Base-by-base conservation (phyloP, 139 green algal genomes). In the Chlamydomonas schloesseri region DNA sequence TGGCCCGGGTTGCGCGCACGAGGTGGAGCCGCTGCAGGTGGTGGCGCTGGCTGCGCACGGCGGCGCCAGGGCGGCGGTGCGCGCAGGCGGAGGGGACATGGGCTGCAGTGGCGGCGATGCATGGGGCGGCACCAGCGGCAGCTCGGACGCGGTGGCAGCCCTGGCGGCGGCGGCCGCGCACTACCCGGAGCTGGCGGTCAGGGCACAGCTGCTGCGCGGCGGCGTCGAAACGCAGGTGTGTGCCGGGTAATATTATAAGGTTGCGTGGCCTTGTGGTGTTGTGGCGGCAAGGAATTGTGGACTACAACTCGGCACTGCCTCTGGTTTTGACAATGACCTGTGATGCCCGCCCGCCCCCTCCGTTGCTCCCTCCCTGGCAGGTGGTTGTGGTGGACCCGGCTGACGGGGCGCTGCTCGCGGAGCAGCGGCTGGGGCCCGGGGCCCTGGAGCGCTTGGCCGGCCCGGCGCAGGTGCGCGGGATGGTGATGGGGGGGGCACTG, bases 151-250 rank as follows among this genome's bases (percentile, higher is more conserved):
- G 2, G 29, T 47, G n/a, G 15, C 6, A 0, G 53, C 53, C 50
- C 10, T 24, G 15, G 28, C 34, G 57, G 58, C 58, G 37, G 55
- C 55, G 21, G 75, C 24, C 20, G 60, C 60, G 60, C 18, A n/a
- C 42, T 80, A 67, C 24, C 34, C 37, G 14, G 57, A 71, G 57
- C 75, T 82, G 33, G 75, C 75, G 1, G 71, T 57, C 55, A 34
- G 75, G 36, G 36, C 75, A 34, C 33, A 82, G 75, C 75, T 82
- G 75, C 58, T 71, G 33, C 10, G 18, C 20, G 26, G 29, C 50
- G 5, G 29, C 29, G 47, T 18, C 31, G 8, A 17, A 6, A 80
- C 73, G 17, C 65, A 47, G 47, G 73, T 47, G 13, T 18, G n/a
- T n/a, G n/a, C n/a, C n/a, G n/a, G n/a, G n/a, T n/a, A n/a, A n/a